Evolutionary conservation across 1,284 basidiomycete species (phyloP).

Genomic region (Cryptococcus jaspeensis): DNA sequence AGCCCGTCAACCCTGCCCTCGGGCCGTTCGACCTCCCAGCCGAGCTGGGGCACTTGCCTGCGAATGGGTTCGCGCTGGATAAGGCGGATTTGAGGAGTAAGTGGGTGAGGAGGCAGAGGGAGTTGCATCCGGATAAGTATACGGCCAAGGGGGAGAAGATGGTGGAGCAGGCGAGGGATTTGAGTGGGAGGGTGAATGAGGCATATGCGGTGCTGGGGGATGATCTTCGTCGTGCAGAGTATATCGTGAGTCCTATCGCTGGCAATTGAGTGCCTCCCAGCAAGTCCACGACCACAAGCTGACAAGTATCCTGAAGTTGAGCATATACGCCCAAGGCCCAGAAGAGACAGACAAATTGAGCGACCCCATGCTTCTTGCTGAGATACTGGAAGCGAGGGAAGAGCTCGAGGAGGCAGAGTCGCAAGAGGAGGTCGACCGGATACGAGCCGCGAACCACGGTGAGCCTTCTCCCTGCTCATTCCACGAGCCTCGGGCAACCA

Average conservation of each 20-base stretch:
- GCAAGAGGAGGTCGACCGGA: slow-evolving; percentile 57
- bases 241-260: slow-evolving; percentile 39
- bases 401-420: slow-evolving; percentile 65
- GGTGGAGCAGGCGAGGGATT: slow-evolving; percentile 36
- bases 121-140: slow-evolving; percentile 49
- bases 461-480: slow-evolving; percentile 37
- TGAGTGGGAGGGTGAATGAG: slow-evolving; percentile 46
- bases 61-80: slow-evolving; percentile 41
- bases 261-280: background rate
- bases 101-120: slow-evolving; percentile 42
- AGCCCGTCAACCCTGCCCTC: background rate
- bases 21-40: slow-evolving; percentile 24
- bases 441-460: slow-evolving; percentile 66
- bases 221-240: slow-evolving; percentile 47
- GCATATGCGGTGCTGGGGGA: slow-evolving; percentile 47
- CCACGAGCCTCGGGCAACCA: background rate
- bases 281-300: background rate
- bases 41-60: slow-evolving; percentile 34
- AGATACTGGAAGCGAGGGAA: slow-evolving; percentile 81
- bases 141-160: slow-evolving; percentile 24
- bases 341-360: slow-evolving; percentile 73
- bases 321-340: slow-evolving; percentile 61
- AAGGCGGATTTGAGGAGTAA: slow-evolving; percentile 34
- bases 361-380: slow-evolving; percentile 69
- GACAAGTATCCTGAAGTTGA: slow-evolving; percentile 51